phyloP scores from a whole-genome alignment of 768 basidiomycete genomes.

The Floccularia luteovirens region DNA sequence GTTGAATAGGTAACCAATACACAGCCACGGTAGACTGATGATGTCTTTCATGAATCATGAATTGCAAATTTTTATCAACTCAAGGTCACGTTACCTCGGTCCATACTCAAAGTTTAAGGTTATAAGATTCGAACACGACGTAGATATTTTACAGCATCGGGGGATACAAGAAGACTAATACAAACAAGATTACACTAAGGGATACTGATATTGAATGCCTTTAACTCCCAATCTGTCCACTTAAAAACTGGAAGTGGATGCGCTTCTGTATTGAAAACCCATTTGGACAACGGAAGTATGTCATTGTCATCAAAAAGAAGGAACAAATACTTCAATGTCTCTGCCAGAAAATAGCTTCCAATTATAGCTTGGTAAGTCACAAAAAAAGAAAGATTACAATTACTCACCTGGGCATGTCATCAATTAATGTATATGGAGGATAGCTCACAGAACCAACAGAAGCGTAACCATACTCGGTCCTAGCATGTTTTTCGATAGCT shows the following conservation, averaged over 20 bases:
- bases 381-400: not conserved
- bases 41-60: too few species aligned
- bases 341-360: constrained; percentile 17
- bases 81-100: too few species aligned
- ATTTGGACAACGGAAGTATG: constrained; percentile 39
- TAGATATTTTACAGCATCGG: too few species aligned
- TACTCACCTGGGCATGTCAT: constrained; percentile 68
- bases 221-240: constrained; percentile 49
- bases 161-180: too few species aligned
- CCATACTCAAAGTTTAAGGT: too few species aligned
- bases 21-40: too few species aligned
- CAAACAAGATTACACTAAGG: too few species aligned
- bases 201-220: constrained; percentile 27
- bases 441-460: constrained; percentile 39
- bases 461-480: constrained; percentile 52
- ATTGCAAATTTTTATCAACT: too few species aligned
- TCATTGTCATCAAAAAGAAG: constrained; percentile 56
- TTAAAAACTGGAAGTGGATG: constrained; percentile 63
- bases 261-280: constrained; percentile 65
- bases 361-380: not conserved
- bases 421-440: constrained; percentile 22
- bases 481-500: constrained; percentile 49
- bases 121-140: too few species aligned
- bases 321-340: constrained; percentile 56
- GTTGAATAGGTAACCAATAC: too few species aligned